These are phyloP conservation scores for Fusarium sp. DNA, from an alignment of 2,329 filamentous ascomycete genomes.

Conservation along the genomic window DNA sequence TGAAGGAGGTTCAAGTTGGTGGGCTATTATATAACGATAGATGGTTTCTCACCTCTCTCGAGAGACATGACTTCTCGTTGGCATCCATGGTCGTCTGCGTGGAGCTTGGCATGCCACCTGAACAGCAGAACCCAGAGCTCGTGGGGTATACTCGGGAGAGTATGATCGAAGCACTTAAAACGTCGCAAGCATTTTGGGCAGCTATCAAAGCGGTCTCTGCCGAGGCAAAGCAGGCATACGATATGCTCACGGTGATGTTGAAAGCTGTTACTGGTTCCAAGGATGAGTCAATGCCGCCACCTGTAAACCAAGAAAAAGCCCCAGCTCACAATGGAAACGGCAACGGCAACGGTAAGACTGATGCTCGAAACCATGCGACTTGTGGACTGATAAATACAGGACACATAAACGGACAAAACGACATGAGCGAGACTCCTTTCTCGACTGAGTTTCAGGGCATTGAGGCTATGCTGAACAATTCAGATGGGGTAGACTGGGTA, in stretches of 20 bases:
- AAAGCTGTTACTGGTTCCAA: neutral
- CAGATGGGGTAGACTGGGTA: constrained; percentile 33
- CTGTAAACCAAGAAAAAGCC: neutral
- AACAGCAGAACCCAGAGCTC: neutral
- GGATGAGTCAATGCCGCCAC: neutral
- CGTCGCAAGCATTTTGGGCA: constrained; percentile 22
- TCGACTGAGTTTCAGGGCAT: constrained; percentile 15
- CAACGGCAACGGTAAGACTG: neutral
- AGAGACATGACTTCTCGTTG: constrained; percentile 27
- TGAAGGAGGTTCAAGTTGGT: constrained; percentile 27
- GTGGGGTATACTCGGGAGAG: neutral
- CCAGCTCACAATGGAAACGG: neutral
- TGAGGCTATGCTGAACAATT: constrained; percentile 21
- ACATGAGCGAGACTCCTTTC: neutral
- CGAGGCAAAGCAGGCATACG: constrained; percentile 22
- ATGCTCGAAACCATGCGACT: rapidly evolving
- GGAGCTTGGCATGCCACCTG: constrained; percentile 3
- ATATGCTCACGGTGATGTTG: constrained; percentile 27
- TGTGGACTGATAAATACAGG: neutral
- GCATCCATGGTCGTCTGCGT: constrained; percentile 34
- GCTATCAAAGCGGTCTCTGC: constrained; percentile 12
- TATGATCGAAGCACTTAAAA: constrained; percentile 15
- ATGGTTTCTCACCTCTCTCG: constrained; percentile 29
- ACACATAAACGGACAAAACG: neutral
- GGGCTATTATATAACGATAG: constrained; percentile 12